phyloP scores from a whole-genome alignment of 2,329 filamentous ascomycete species.

The Diaporthe nobilis region DNA sequence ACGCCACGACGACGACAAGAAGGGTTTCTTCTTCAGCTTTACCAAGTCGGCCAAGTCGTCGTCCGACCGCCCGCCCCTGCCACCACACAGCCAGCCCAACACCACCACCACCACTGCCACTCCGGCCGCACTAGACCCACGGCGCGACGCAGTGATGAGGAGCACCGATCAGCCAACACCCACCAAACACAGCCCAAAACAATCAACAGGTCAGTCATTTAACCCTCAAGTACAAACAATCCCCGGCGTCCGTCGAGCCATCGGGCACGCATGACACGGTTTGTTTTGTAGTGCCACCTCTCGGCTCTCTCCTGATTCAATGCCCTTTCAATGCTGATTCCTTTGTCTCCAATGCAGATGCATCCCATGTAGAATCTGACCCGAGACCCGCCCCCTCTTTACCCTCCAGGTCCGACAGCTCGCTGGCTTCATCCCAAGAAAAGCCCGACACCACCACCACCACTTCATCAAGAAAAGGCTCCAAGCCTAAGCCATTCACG shows the following conservation, averaged over 20 bases:
- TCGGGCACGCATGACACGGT: slow-evolving; percentile 19
- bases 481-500: slow-evolving; percentile 69
- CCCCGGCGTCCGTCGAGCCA: not conserved
- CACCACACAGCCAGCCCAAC: slow-evolving; percentile 47
- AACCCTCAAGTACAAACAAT: not conserved
- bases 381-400: slow-evolving; percentile 58
- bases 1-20: slow-evolving; percentile 62
- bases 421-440: slow-evolving; percentile 60
- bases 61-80: slow-evolving; percentile 50
- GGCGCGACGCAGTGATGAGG: slow-evolving; percentile 39
- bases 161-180: slow-evolving; percentile 48
- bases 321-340: slow-evolving; percentile 39
- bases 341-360: slow-evolving; percentile 46
- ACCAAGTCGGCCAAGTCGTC: slow-evolving; percentile 61
- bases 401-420: slow-evolving; percentile 66
- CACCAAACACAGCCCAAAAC: slow-evolving; percentile 49
- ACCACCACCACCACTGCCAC: slow-evolving; percentile 41
- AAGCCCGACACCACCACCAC: slow-evolving; percentile 58
- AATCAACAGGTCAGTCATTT: slow-evolving; percentile 48
- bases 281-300: slow-evolving; percentile 15
- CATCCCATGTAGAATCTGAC: slow-evolving; percentile 52
- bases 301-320: slow-evolving; percentile 29
- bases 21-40: slow-evolving; percentile 66
- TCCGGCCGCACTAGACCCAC: slow-evolving; percentile 28
- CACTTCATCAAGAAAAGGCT: slow-evolving; percentile 56